Evolutionary conservation across 2,329 filamentous ascomycete genomes (phyloP).

Genomic region (Alternaria brassicicola): DNA sequence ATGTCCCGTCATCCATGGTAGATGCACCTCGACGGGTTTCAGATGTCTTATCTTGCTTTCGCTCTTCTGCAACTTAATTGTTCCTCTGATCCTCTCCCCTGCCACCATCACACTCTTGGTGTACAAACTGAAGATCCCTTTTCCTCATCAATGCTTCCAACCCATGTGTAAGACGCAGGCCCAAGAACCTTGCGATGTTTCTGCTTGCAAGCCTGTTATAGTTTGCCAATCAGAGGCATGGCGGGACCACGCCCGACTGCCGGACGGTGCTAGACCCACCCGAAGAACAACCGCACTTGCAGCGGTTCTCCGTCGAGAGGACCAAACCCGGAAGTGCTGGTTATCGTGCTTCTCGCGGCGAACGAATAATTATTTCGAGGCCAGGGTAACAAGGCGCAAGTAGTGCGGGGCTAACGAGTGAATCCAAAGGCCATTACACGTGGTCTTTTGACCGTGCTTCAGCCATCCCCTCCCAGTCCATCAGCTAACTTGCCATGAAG

Average conservation of each 20-base stretch:
- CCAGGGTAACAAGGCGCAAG: constrained; percentile 5
- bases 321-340: constrained; percentile 23
- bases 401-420: constrained; percentile 6
- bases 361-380: constrained; percentile 14
- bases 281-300: constrained; percentile 20
- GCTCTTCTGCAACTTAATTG: background rate
- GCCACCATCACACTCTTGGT: constrained; percentile 15
- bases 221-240: constrained; percentile 30
- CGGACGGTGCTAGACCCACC: constrained; percentile 22
- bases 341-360: constrained; percentile 45
- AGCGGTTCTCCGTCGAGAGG: constrained; percentile 17
- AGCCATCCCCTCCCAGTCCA: constrained; percentile 13
- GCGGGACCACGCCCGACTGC: constrained; percentile 20
- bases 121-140: constrained; percentile 5
- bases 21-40: constrained; percentile 2
- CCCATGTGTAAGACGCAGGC: constrained; percentile 21
- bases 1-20: constrained; percentile 3
- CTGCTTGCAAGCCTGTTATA: constrained; percentile 8
- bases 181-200: constrained; percentile 15
- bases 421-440: constrained; percentile 19
- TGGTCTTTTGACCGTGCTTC: constrained; percentile 17
- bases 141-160: background rate
- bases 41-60: background rate
- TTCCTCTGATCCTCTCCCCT: constrained; percentile 1
- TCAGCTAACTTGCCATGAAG: constrained; percentile 20